phyloP scores from a whole-genome alignment of 495 filamentous ascomycete species.

The Hypoxylon trugodes region DNA sequence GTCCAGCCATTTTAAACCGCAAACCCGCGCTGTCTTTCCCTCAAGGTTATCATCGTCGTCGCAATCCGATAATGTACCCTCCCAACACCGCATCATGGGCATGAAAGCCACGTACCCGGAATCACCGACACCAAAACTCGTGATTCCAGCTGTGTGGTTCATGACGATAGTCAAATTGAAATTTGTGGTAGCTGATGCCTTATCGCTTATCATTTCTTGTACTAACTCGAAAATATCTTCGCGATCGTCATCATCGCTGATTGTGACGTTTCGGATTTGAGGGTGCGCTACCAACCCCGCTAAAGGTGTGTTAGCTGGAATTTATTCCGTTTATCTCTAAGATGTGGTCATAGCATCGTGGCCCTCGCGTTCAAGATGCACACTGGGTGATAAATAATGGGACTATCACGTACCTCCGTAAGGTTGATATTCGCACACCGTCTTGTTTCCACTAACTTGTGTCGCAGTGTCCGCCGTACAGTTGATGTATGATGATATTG shows the following conservation, averaged over 20 bases:
- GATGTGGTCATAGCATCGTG: background rate
- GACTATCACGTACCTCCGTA: background rate
- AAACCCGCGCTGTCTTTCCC: conserved; percentile 7
- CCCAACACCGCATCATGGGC: conserved; percentile 3
- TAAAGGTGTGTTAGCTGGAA: background rate
- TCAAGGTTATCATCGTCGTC: conserved; percentile 10
- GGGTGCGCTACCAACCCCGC: conserved; percentile 11
- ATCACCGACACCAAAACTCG: background rate
- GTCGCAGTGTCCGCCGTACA: background rate
- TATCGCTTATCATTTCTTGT: background rate
- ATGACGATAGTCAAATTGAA: conserved; percentile 21
- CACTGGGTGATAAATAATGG: no score
- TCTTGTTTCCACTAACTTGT: background rate
- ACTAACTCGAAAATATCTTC: conserved; percentile 1
- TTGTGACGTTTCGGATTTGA: conserved; percentile 4
- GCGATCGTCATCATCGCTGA: background rate
- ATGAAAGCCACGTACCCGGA: conserved; percentile 9
- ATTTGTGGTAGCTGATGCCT: background rate
- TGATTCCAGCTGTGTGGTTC: conserved; percentile 2
- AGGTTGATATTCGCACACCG: background rate
- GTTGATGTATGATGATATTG: background rate
- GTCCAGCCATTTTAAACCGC: background rate
- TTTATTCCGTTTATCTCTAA: background rate
- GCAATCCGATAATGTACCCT: conserved; percentile 12
- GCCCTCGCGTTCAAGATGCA: no score